phyloP scores from a whole-genome alignment of 2,329 filamentous ascomycete species.

The Arachnopeziza araneosa region DNA sequence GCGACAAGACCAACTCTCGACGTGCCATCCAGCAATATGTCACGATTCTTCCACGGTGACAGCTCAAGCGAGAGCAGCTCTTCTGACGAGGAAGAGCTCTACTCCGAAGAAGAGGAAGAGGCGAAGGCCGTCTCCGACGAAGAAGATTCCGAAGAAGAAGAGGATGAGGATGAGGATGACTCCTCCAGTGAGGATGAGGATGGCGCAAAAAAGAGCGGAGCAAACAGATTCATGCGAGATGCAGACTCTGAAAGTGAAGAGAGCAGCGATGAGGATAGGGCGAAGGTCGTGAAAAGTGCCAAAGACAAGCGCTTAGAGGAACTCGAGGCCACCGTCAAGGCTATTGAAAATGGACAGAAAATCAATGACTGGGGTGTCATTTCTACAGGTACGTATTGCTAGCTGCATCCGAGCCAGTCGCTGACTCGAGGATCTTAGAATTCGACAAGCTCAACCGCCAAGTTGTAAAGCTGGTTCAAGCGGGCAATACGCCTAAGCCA shows the following conservation, averaged over 20 bases:
- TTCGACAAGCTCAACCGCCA: slow-evolving; percentile 93
- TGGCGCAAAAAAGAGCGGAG: slow-evolving; percentile 61
- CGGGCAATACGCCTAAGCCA: slow-evolving; percentile 76
- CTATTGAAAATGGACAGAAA: slow-evolving; percentile 95
- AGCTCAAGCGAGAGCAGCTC: slow-evolving; percentile 95
- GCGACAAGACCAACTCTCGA: neutral
- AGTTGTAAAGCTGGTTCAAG: slow-evolving; percentile 69
- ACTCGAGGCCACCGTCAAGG: slow-evolving; percentile 79
- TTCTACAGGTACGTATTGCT: slow-evolving; percentile 60
- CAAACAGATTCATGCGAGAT: slow-evolving; percentile 76
- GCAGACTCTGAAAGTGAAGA: slow-evolving; percentile 69
- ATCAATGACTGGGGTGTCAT: slow-evolving; percentile 97
- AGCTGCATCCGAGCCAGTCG: neutral
- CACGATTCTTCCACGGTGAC: slow-evolving; percentile 95
- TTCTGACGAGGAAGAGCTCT: slow-evolving; percentile 89
- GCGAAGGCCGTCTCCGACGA: slow-evolving; percentile 42
- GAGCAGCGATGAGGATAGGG: slow-evolving; percentile 77
- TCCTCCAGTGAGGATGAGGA: slow-evolving; percentile 61
- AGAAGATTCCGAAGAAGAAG: slow-evolving; percentile 39
- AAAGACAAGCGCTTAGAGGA: slow-evolving; percentile 97
- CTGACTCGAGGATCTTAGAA: slow-evolving; percentile 46
- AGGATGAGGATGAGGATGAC: slow-evolving; percentile 49
- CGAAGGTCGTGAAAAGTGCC: slow-evolving; percentile 88
- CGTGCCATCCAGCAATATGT: slow-evolving; percentile 55
- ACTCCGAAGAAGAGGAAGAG: slow-evolving; percentile 69